Percentiles rank a stretch among this genome's conserved stretches.
Evolutionary conservation across 805 yeast genomes (phyloP).

Genomic region (Wickerhamiella domercqiae): DNA sequence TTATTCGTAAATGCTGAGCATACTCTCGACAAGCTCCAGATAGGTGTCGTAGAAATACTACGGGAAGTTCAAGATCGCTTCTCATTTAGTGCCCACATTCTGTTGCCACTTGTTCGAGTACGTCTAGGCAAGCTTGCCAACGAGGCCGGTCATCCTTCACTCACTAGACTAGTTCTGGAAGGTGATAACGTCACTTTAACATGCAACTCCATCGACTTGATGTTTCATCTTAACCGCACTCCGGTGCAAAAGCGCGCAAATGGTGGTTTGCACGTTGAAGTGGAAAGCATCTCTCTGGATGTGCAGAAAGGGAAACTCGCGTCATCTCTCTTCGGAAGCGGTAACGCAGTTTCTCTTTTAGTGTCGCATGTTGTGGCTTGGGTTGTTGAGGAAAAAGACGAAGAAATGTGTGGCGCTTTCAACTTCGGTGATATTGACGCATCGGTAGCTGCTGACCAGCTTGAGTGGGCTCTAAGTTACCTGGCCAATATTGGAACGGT

Average conservation of each 20-base stretch:
- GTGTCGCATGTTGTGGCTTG: conserved; percentile 24
- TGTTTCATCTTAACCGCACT: conserved; percentile 1
- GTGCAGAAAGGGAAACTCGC: too few relatives aligned
- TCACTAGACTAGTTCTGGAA: conserved; percentile 8
- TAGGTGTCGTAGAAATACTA: conserved; percentile 37
- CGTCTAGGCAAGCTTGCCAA: conserved; percentile 21
- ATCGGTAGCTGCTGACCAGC: conserved; percentile 10
- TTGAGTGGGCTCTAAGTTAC: conserved; percentile 10
- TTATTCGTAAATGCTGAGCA: not conserved
- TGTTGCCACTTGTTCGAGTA: conserved; percentile 32
- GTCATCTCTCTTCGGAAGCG: too few relatives aligned
- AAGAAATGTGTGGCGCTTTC: conserved; percentile 7
- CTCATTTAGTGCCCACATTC: conserved; percentile 19
- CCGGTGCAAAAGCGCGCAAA: not conserved
- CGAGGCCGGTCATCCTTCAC: not conserved
- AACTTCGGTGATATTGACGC: conserved; percentile 11
- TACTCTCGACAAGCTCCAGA: conserved; percentile 47
- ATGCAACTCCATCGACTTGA: conserved; percentile 10
- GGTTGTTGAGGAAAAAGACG: conserved; percentile 17
- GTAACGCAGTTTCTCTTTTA: conserved; percentile 19
- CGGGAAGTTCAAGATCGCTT: conserved; percentile 11
- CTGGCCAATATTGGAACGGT: conserved; percentile 1
- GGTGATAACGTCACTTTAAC: conserved; percentile 4
- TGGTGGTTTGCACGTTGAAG: conserved; percentile 8
- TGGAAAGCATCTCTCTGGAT: conserved; percentile 16